Evolutionary conservation across 805 yeast genomes (phyloP).

Genomic region (Spathaspora hagerdaliae): DNA sequence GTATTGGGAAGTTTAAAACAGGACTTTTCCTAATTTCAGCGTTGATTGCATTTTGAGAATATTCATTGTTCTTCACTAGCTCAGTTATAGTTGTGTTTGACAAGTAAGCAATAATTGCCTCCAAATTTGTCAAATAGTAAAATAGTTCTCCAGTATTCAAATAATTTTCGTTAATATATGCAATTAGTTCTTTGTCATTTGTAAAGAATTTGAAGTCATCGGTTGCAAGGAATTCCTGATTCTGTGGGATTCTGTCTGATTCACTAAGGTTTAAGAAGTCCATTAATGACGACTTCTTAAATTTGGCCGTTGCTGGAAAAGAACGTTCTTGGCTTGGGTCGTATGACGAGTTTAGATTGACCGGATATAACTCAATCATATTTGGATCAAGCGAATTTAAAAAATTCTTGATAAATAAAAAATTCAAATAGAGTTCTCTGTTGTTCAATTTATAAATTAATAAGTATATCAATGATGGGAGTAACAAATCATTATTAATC

Average conservation of each 20-base stretch:
- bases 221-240: constrained; percentile 5
- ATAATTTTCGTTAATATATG: constrained; percentile 20
- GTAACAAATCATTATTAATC: constrained; percentile 35
- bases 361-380: constrained; percentile 16
- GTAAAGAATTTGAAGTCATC: constrained; percentile 19
- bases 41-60: neutral
- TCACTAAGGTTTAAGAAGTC: constrained; percentile 26
- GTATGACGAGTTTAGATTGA: constrained; percentile 18
- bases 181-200: constrained; percentile 27
- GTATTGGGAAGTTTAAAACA: constrained; percentile 20
- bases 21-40: constrained; percentile 6
- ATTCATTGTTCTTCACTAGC: constrained; percentile 10
- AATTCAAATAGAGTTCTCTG: constrained; percentile 31
- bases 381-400: constrained; percentile 30
- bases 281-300: constrained; percentile 18
- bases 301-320: constrained; percentile 1
- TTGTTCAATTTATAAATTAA: constrained; percentile 25
- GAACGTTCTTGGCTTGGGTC: constrained; percentile 13
- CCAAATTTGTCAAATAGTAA: constrained; percentile 39
- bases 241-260: constrained; percentile 11
- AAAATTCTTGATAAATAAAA: constrained; percentile 34
- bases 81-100: constrained; percentile 33
- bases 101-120: constrained; percentile 35
- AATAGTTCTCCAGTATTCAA: constrained; percentile 36
- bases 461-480: constrained; percentile 36